A percentile compares a stretch with the other conserved stretches of the same genome.
These are phyloP conservation scores for Suhomyces sp. DNA, from an alignment of 805 yeast genomes.

Conservation along the genomic window DNA sequence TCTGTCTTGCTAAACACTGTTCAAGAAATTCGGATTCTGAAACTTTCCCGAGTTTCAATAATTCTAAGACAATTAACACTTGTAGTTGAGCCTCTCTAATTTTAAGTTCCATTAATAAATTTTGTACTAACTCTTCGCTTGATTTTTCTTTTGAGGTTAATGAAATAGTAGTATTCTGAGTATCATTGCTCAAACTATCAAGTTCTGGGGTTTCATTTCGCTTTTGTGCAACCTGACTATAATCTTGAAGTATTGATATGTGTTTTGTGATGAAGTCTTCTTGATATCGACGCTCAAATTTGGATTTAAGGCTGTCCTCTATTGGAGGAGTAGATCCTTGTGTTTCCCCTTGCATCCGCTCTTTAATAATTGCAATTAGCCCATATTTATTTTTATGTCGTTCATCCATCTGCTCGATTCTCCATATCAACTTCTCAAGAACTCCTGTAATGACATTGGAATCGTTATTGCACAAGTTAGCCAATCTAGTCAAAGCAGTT, in stretches of 20 bases:
- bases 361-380: conserved; percentile 13
- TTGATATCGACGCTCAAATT: conserved; percentile 15
- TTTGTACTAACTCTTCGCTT: conserved; percentile 20
- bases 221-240: background rate
- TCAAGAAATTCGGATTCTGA: conserved; percentile 37
- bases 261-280: conserved; percentile 19
- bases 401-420: conserved; percentile 40
- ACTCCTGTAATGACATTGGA: conserved; percentile 15
- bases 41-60: conserved; percentile 33
- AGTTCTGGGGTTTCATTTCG: conserved; percentile 1
- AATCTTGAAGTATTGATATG: conserved; percentile 19
- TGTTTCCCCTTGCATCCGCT: background rate
- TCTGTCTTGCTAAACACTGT: conserved; percentile 24
- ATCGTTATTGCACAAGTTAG: conserved; percentile 38
- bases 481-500: conserved; percentile 48
- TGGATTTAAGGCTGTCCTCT: background rate
- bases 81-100: conserved; percentile 59
- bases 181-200: background rate
- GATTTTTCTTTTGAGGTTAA: conserved; percentile 5
- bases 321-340: conserved; percentile 3
- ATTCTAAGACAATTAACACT: conserved; percentile 47
- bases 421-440: conserved; percentile 31
- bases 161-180: too few relatives aligned
- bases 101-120: conserved; percentile 42
- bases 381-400: conserved; percentile 40